Evolutionary conservation across 140 eudicot species (phyloP).

Genomic region (Oenanthe javanica): DNA sequence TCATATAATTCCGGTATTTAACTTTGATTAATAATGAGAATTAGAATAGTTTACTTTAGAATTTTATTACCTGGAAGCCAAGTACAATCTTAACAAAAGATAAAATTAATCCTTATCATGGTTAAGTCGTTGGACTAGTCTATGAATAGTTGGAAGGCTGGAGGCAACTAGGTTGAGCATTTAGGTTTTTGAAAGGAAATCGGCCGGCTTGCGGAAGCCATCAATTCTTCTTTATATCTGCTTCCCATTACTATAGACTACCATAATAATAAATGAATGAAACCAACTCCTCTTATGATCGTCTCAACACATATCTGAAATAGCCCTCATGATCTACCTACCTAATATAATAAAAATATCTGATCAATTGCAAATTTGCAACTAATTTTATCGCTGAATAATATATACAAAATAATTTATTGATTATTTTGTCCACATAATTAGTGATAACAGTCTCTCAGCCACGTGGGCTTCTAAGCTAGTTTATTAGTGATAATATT

Average conservation of each 20-base stretch:
- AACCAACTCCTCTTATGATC: no score
- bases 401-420: no score
- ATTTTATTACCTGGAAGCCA: not conserved
- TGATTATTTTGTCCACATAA: no score
- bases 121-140: not conserved
- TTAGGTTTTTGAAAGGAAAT: not conserved
- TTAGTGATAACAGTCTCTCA: no score
- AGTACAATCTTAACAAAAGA: no score
- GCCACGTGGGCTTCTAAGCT: no score
- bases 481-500: no score
- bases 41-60: not conserved
- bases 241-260: not conserved
- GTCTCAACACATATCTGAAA: no score
- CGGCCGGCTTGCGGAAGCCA: not conserved
- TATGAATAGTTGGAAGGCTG: not conserved
- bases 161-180: not conserved
- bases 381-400: no score
- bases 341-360: no score
- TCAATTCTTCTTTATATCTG: not conserved
- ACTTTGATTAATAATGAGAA: not conserved
- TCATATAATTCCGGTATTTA: not conserved
- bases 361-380: no score
- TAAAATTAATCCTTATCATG: not conserved
- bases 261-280: not conserved
- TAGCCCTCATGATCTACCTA: no score